A percentile compares a stretch with the other conserved stretches of the same genome.
Evolutionary conservation across 768 basidiomycete species (phyloP).

Genomic region (Phanerodontia chrysosporium): DNA sequence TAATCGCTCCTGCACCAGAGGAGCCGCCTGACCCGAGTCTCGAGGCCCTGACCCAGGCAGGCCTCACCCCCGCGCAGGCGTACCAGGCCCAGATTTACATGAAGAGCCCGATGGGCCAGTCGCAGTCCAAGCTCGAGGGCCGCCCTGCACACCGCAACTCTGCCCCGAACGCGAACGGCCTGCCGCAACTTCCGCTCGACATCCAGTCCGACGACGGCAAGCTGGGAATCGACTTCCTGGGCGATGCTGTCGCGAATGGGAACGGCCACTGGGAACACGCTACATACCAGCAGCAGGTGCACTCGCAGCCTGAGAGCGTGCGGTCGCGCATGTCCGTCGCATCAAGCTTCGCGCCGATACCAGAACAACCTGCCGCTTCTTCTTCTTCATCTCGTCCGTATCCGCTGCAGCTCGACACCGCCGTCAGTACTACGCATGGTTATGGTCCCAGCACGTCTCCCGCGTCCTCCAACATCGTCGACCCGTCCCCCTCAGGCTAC

Average conservation of each 20-base stretch:
- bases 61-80: slow-evolving; percentile 73
- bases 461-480: slow-evolving; percentile 36
- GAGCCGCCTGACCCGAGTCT: slow-evolving; percentile 45
- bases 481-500: slow-evolving; percentile 23
- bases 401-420: slow-evolving; percentile 59
- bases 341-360: slow-evolving; percentile 17
- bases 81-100: slow-evolving; percentile 74
- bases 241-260: slow-evolving; percentile 33
- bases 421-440: slow-evolving; percentile 2
- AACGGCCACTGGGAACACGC: slow-evolving; percentile 44
- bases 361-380: slow-evolving; percentile 14
- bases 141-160: slow-evolving; percentile 20
- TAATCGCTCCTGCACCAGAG: slow-evolving; percentile 43
- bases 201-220: slow-evolving; percentile 55
- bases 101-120: slow-evolving; percentile 36
- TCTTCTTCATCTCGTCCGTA: slow-evolving; percentile 37
- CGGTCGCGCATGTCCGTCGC: slow-evolving; percentile 22
- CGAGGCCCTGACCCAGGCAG: slow-evolving; percentile 42
- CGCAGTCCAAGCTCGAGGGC: slow-evolving; percentile 27
- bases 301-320: slow-evolving; percentile 19
- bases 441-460: slow-evolving; percentile 24
- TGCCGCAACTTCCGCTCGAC: slow-evolving; percentile 38
- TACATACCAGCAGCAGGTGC: slow-evolving; percentile 43
- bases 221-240: slow-evolving; percentile 54
- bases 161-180: slow-evolving; percentile 22